Evolutionary conservation across 2,329 filamentous ascomycete species (phyloP).

Genomic region (Aspergillus viridinutans): DNA sequence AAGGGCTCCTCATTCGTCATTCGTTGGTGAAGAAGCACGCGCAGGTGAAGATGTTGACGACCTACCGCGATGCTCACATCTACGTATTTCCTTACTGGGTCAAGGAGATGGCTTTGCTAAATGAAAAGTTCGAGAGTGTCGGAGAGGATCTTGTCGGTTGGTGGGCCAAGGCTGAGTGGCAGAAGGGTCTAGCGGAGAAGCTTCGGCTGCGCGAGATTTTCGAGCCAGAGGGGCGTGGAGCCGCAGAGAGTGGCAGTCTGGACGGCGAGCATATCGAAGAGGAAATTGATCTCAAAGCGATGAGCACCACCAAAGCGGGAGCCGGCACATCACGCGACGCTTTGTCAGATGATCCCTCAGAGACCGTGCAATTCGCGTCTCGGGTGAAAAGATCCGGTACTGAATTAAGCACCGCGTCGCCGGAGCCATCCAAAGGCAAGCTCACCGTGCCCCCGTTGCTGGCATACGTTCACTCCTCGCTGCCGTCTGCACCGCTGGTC

Average conservation of each 20-base stretch:
- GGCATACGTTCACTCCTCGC: constrained; percentile 68
- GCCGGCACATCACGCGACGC: constrained; percentile 11
- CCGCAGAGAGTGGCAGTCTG: constrained; percentile 36
- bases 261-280: constrained; percentile 46
- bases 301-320: constrained; percentile 50
- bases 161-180: constrained; percentile 95
- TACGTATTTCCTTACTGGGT: constrained; percentile 94
- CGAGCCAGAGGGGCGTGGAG: constrained; percentile 40
- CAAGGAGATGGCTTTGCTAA: constrained; percentile 73
- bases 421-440: constrained; percentile 15
- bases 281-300: constrained; percentile 50
- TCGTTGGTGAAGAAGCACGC: constrained; percentile 71
- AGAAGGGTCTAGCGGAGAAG: constrained; percentile 73
- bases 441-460: constrained; percentile 67
- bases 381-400: constrained; percentile 22
- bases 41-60: constrained; percentile 73
- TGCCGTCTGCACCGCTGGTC: constrained; percentile 60
- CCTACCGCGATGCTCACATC: constrained; percentile 85
- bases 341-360: neutral
- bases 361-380: constrained; percentile 21
- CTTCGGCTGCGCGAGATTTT: constrained; percentile 67
- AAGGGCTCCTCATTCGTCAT: constrained; percentile 64
- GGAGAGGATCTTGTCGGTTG: constrained; percentile 89
- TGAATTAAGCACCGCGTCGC: neutral
- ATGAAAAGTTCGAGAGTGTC: constrained; percentile 80